phyloP scores from a whole-genome alignment of 2,329 filamentous ascomycete genomes.

The Penicillium crustosum region DNA sequence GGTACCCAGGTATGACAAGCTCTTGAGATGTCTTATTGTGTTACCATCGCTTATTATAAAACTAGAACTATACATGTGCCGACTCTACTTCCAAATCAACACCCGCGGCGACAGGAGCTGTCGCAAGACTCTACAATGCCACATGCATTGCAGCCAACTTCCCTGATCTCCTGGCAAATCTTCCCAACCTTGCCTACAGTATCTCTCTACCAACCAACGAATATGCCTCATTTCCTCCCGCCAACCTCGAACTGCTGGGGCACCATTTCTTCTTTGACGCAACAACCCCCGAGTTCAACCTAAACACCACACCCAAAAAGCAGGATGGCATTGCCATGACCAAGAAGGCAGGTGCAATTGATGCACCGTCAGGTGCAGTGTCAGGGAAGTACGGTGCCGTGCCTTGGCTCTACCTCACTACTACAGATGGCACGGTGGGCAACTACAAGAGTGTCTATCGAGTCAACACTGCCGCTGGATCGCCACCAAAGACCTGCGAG shows the following conservation, averaged over 20 bases:
- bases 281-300: slow-evolving; percentile 76
- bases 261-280: slow-evolving; percentile 76
- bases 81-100: slow-evolving; percentile 57
- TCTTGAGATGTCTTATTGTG: background rate
- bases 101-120: slow-evolving; percentile 68
- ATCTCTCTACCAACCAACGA: slow-evolving; percentile 55
- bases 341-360: slow-evolving; percentile 59
- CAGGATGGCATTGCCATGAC: slow-evolving; percentile 59
- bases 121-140: slow-evolving; percentile 84
- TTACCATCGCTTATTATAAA: slow-evolving; percentile 9
- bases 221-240: slow-evolving; percentile 47
- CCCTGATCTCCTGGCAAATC: slow-evolving; percentile 63
- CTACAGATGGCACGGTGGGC: slow-evolving; percentile 57
- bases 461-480: slow-evolving; percentile 78
- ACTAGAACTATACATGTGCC: slow-evolving; percentile 87
- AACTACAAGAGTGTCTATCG: slow-evolving; percentile 76
- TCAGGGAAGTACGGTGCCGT: slow-evolving; percentile 68
- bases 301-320: slow-evolving; percentile 57
- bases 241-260: slow-evolving; percentile 65
- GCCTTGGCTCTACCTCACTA: slow-evolving; percentile 71
- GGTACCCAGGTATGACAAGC: slow-evolving; percentile 61
- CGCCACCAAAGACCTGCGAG: slow-evolving; percentile 69
- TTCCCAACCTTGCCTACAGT: slow-evolving; percentile 68
- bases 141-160: slow-evolving; percentile 73
- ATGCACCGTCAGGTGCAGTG: slow-evolving; percentile 63